These are phyloP conservation scores for Eucalyptus camaldulensis DNA, from an alignment of 345 rosid species.

Conservation along the genomic window DNA sequence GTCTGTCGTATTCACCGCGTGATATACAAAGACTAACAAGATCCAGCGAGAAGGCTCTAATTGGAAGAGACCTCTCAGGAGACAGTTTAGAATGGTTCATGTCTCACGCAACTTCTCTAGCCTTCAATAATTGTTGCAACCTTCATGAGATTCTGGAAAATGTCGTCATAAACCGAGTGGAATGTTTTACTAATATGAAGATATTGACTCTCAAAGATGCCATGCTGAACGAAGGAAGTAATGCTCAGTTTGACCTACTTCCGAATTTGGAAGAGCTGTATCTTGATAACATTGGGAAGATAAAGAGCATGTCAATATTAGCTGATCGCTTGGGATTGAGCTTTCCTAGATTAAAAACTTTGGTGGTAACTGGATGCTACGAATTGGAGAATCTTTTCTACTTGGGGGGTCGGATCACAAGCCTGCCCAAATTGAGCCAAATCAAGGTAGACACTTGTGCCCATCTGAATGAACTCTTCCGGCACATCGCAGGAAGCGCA, in stretches of 20 bases:
- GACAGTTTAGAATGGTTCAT: neutral
- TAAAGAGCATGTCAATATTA: neutral
- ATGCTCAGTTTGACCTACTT: neutral
- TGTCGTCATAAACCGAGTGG: neutral
- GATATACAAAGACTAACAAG: neutral
- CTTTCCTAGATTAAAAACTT: neutral
- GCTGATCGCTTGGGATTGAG: neutral
- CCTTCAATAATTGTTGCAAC: neutral
- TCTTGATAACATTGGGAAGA: neutral
- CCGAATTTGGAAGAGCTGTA: neutral
- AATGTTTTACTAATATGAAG: neutral
- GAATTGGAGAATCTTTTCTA: neutral
- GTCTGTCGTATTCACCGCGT: neutral
- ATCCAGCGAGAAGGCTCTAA: neutral
- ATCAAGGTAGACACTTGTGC: neutral
- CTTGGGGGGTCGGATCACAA: neutral
- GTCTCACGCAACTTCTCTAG: neutral
- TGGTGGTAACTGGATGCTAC: neutral
- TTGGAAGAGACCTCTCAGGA: neutral
- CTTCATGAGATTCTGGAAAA: neutral
- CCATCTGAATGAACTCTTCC: neutral
- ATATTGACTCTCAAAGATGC: neutral
- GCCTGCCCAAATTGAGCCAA: neutral
- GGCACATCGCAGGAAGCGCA: neutral
- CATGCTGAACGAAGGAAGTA: neutral